Evolutionary conservation across 2,329 filamentous ascomycete genomes (phyloP).

Genomic region (Xylaria sp.): DNA sequence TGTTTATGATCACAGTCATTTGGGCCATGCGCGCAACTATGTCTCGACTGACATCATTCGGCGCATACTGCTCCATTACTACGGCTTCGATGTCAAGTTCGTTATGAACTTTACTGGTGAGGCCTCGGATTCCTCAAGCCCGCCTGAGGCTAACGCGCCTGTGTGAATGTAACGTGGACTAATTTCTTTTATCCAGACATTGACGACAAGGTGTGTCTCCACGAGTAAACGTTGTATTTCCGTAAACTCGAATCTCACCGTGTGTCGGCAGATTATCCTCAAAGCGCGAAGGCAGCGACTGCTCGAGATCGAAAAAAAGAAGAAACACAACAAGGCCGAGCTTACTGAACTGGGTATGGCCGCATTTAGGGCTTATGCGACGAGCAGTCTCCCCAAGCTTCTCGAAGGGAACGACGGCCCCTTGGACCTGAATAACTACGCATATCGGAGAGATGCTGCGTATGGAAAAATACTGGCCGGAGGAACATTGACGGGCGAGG

Average conservation of each 20-base stretch:
- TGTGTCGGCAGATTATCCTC: conserved; percentile 64
- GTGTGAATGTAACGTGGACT: conserved; percentile 12
- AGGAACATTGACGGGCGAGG: conserved; percentile 65
- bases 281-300: conserved; percentile 81
- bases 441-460: conserved; percentile 59
- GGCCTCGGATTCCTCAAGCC: neutral
- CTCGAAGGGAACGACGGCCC: conserved; percentile 55
- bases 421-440: conserved; percentile 64
- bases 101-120: conserved; percentile 86
- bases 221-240: conserved; percentile 69
- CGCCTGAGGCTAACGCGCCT: neutral
- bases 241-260: conserved; percentile 67
- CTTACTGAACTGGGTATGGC: conserved; percentile 60
- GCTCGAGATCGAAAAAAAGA: conserved; percentile 81
- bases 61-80: conserved; percentile 84
- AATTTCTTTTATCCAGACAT: conserved; percentile 62
- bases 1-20: conserved; percentile 78
- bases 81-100: conserved; percentile 83
- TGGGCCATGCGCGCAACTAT: conserved; percentile 90
- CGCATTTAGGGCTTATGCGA: conserved; percentile 67
- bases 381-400: conserved; percentile 65
- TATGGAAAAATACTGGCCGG: conserved; percentile 67
- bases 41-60: conserved; percentile 90
- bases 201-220: conserved; percentile 73
- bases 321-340: conserved; percentile 63